These are phyloP conservation scores for Iodosphaeria phyllophila DNA, from an alignment of 2,329 filamentous ascomycete species.

Conservation along the genomic window DNA sequence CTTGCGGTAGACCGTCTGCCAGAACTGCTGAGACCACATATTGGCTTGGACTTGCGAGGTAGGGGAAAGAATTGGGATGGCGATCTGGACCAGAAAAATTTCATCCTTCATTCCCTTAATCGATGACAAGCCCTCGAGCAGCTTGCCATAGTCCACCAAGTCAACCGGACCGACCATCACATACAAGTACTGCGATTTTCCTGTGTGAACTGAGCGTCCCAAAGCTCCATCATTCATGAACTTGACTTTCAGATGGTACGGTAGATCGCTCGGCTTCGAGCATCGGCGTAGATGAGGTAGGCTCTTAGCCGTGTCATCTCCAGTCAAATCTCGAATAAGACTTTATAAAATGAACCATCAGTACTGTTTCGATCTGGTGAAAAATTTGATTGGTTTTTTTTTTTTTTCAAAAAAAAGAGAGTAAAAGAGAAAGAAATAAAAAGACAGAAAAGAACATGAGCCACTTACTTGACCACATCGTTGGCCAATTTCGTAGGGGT, in stretches of 20 bases:
- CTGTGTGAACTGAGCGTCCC: constrained; percentile 36
- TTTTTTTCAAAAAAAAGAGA: too few relatives aligned
- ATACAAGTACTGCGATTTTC: constrained; percentile 41
- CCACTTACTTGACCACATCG: constrained; percentile 48
- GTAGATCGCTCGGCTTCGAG: constrained; percentile 51
- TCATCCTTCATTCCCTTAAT: constrained; percentile 32
- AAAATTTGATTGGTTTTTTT: too few relatives aligned
- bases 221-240: constrained; percentile 38
- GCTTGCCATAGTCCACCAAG: constrained; percentile 31
- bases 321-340: constrained; percentile 34
- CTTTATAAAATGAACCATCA: constrained; percentile 15
- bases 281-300: constrained; percentile 58
- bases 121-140: constrained; percentile 25
- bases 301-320: constrained; percentile 43
- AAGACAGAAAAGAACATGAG: constrained; percentile 1
- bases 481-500: constrained; percentile 56
- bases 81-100: constrained; percentile 40
- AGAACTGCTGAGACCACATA: constrained; percentile 58
- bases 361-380: too few relatives aligned
- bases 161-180: constrained; percentile 33
- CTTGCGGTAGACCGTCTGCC: constrained; percentile 74
- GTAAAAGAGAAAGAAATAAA: constrained; percentile 2
- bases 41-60: constrained; percentile 59
- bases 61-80: constrained; percentile 54
- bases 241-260: constrained; percentile 41